Evolutionary conservation across 2,329 filamentous ascomycete genomes (phyloP).

Genomic region (Hymenoscyphus infarciens): DNA sequence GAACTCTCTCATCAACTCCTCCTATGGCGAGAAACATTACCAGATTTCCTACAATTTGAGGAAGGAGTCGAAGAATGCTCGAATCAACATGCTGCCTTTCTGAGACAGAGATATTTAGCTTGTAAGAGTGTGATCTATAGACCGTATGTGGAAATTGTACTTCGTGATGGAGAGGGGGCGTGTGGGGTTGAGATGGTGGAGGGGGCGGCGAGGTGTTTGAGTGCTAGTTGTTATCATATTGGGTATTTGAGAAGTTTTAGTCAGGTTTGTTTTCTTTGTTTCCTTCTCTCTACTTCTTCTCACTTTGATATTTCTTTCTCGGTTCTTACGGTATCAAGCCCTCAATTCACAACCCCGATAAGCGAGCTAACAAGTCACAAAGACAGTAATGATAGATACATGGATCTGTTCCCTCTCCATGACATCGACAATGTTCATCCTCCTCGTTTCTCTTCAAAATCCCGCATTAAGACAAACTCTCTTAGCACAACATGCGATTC

Average conservation of each 20-base stretch:
- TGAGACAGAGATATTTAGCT: slow-evolving; percentile 49
- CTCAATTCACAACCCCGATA: too few relatives aligned
- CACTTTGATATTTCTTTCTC: too few relatives aligned
- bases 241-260: slow-evolving; percentile 46
- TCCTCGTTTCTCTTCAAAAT: slow-evolving; percentile 21
- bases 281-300: too few relatives aligned
- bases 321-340: too few relatives aligned
- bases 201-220: slow-evolving; percentile 32
- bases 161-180: slow-evolving; percentile 15
- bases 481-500: slow-evolving; percentile 18
- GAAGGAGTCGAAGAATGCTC: slow-evolving; percentile 31
- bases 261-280: slow-evolving; percentile 23
- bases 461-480: slow-evolving; percentile 14
- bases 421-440: slow-evolving; percentile 25
- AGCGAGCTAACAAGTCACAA: not conserved
- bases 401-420: slow-evolving; percentile 52
- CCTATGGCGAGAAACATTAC: slow-evolving; percentile 47
- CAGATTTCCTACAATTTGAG: slow-evolving; percentile 42
- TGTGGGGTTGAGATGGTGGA: slow-evolving; percentile 17
- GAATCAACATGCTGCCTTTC: slow-evolving; percentile 45
- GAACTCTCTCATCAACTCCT: slow-evolving; percentile 48
- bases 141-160: slow-evolving; percentile 45
- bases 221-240: slow-evolving; percentile 45
- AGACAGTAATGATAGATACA: slow-evolving; percentile 50
- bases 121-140: slow-evolving; percentile 51